These are phyloP conservation scores for Potentilla sterilis DNA, from an alignment of 306 rosid genomes.

Conservation along the genomic window DNA sequence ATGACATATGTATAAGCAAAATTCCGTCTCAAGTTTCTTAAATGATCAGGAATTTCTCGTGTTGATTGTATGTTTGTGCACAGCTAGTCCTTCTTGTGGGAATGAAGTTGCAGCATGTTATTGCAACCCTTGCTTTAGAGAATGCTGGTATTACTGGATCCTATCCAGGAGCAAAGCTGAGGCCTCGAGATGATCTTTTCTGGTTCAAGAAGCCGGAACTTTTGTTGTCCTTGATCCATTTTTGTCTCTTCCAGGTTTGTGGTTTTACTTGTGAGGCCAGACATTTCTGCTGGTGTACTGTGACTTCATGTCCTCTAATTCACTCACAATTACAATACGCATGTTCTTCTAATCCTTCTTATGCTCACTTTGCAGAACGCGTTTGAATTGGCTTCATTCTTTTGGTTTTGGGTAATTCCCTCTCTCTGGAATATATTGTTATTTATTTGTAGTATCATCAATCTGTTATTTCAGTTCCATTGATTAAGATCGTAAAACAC, in stretches of 20 bases:
- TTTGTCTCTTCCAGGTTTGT: constrained; percentile 88
- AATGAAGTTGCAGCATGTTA: constrained; percentile 85
- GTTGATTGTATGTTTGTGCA: constrained; percentile 26
- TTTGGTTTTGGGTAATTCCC: constrained; percentile 95
- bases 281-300: neutral
- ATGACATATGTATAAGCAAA: neutral
- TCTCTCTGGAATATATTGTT: constrained; percentile 24
- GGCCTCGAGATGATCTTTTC: constrained; percentile 94
- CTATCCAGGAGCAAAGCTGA: constrained; percentile 60
- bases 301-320: neutral
- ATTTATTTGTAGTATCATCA: neutral
- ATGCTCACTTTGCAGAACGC: constrained; percentile 67
- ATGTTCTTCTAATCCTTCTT: neutral
- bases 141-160: constrained; percentile 68
- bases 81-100: constrained; percentile 97
- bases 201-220: constrained; percentile 98
- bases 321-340: neutral
- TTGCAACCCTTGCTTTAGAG: constrained; percentile 91
- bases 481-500: neutral
- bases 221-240: constrained; percentile 84
- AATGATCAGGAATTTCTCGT: neutral
- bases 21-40: constrained; percentile 18
- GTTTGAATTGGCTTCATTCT: constrained; percentile 94
- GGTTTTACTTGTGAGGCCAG: neutral
- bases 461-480: neutral